A percentile compares a stretch with the other conserved stretches of the same genome.
phyloP scores from a whole-genome alignment of 2,329 filamentous ascomycete genomes.

The Colletotrichum lini region DNA sequence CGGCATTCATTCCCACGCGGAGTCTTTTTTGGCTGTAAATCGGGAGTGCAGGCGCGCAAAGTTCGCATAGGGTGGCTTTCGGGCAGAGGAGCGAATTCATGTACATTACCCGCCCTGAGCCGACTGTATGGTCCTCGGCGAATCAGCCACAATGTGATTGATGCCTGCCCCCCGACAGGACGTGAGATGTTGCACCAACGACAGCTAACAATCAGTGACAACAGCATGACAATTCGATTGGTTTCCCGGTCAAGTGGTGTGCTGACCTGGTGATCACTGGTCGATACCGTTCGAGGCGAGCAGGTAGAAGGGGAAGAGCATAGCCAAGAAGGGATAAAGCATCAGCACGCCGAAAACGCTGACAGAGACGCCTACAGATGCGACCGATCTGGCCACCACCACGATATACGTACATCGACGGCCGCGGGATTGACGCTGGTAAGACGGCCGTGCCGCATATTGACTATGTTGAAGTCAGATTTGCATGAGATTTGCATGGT shows the following conservation, averaged over 20 bases:
- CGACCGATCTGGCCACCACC: constrained; percentile 6
- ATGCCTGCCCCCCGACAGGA: constrained; percentile 12
- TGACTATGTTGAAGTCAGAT: constrained; percentile 1
- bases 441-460: constrained; percentile 26
- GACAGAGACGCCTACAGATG: constrained; percentile 30
- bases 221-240: constrained; percentile 25
- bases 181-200: not conserved
- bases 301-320: constrained; percentile 7
- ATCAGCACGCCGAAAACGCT: constrained; percentile 30
- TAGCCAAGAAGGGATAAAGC: not conserved
- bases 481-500: constrained; percentile 2
- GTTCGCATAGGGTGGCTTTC: constrained; percentile 28
- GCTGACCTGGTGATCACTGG: constrained; percentile 22
- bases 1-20: constrained; percentile 12
- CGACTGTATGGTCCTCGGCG: constrained; percentile 9
- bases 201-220: not conserved
- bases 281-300: constrained; percentile 35
- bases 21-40: constrained; percentile 1
- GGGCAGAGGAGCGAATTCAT: constrained; percentile 27
- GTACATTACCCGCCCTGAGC: constrained; percentile 35
- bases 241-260: constrained; percentile 16
- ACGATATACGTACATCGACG: constrained; percentile 5
- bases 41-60: constrained; percentile 5
- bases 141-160: constrained; percentile 20
- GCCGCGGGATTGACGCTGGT: constrained; percentile 18